Evolutionary conservation across 768 basidiomycete genomes (phyloP).

Genomic region (Cystobasidiopsis lactophilus): DNA sequence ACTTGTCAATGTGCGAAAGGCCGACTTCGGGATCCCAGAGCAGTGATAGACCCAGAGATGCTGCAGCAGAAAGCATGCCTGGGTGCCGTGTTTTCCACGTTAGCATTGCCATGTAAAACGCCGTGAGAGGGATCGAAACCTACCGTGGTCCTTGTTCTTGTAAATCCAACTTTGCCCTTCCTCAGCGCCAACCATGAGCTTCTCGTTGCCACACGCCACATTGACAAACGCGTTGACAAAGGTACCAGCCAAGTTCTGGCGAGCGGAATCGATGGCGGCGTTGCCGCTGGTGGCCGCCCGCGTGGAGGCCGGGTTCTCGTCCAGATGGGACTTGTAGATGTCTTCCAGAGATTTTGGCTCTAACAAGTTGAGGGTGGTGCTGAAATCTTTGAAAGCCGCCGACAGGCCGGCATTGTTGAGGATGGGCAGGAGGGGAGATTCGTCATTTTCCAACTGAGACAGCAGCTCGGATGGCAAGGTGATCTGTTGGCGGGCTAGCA

Average conservation of each 20-base stretch:
- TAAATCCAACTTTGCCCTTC: constrained; percentile 98
- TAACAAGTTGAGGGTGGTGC: constrained; percentile 71
- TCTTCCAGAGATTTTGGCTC: constrained; percentile 87
- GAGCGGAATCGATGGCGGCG: constrained; percentile 71
- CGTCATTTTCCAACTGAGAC: constrained; percentile 58
- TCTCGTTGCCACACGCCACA: constrained; percentile 95
- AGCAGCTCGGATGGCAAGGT: constrained; percentile 46
- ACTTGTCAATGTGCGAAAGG: constrained; percentile 84
- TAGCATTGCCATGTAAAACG: background rate
- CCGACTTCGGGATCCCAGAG: constrained; percentile 94
- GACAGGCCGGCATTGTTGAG: constrained; percentile 70
- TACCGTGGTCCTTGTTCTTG: constrained; percentile 97
- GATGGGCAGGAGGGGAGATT: constrained; percentile 54
- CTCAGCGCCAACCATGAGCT: constrained; percentile 87
- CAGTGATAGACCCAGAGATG: constrained; percentile 74
- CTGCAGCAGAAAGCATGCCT: constrained; percentile 94
- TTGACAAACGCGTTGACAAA: constrained; percentile 99
- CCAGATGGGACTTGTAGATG: constrained; percentile 82
- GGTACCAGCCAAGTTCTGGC: constrained; percentile 81
- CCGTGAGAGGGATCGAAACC: constrained; percentile 17
- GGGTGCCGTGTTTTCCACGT: background rate
- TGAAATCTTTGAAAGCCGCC: constrained; percentile 65
- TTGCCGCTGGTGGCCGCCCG: background rate
- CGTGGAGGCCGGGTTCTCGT: constrained; percentile 44
- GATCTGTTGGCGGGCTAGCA: constrained; percentile 66